Percentiles rank a stretch among this genome's conserved stretches.
phyloP scores from a whole-genome alignment of 2,329 filamentous ascomycete genomes.

The Claviceps spartinae region DNA sequence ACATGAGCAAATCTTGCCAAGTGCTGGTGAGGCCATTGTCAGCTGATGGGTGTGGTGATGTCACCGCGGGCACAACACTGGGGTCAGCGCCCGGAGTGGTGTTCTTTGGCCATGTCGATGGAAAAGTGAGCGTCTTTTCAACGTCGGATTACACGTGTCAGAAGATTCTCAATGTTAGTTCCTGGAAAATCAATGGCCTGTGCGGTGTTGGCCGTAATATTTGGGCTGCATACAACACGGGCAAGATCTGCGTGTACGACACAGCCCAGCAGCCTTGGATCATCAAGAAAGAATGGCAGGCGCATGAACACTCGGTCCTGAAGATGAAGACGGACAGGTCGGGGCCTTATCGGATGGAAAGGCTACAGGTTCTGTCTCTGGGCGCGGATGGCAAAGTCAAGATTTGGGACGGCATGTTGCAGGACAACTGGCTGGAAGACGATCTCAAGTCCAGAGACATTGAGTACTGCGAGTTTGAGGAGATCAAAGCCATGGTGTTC shows the following conservation, averaged over 20 bases:
- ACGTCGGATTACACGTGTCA: slow-evolving; percentile 62
- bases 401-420: slow-evolving; percentile 82
- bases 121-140: slow-evolving; percentile 90
- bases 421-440: slow-evolving; percentile 87
- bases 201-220: slow-evolving; percentile 68
- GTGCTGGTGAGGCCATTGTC: slow-evolving; percentile 57
- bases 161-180: slow-evolving; percentile 71
- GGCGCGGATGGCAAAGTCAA: slow-evolving; percentile 77
- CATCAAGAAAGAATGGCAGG: slow-evolving; percentile 88
- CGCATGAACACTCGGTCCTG: slow-evolving; percentile 71
- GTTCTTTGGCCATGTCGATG: slow-evolving; percentile 85
- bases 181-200: slow-evolving; percentile 89
- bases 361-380: slow-evolving; percentile 72
- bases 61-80: slow-evolving; percentile 70
- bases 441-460: slow-evolving; percentile 75
- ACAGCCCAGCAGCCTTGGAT: slow-evolving; percentile 70
- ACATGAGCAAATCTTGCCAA: slow-evolving; percentile 59
- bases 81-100: slow-evolving; percentile 64
- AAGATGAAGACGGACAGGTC: slow-evolving; percentile 66
- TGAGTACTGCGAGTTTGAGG: slow-evolving; percentile 74
- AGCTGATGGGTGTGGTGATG: slow-evolving; percentile 65
- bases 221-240: slow-evolving; percentile 92
- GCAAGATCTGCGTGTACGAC: slow-evolving; percentile 89
- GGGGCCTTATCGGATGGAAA: slow-evolving; percentile 73
- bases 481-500: slow-evolving; percentile 66